phyloP scores from a whole-genome alignment of 108 stramenopile species.

The Craspedostauros australis region DNA sequence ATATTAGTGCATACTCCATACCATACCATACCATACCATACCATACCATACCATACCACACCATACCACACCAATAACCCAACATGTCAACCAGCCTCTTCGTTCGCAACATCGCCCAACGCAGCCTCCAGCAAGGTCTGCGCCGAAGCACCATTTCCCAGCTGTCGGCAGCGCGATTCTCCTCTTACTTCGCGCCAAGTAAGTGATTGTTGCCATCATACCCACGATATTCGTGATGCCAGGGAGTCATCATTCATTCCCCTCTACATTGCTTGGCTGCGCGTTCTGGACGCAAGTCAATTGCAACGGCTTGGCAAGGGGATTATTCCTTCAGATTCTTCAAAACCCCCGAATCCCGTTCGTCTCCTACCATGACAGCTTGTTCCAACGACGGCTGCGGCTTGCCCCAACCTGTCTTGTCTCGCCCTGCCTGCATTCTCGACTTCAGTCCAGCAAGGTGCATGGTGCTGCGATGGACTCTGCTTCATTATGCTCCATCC shows the following conservation, averaged over 20 bases:
- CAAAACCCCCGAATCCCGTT: too few species aligned
- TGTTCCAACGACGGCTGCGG: too few species aligned
- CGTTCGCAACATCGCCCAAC: constrained; percentile 21
- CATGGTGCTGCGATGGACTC: too few species aligned
- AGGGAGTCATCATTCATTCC: background rate
- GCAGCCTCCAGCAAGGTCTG: constrained; percentile 11
- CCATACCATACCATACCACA: too few species aligned
- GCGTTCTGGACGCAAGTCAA: background rate
- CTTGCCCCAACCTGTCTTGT: too few species aligned
- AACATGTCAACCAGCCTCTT: constrained; percentile 16
- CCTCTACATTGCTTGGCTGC: background rate
- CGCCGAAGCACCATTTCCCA: constrained; percentile 10
- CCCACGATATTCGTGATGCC: background rate
- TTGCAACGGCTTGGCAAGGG: background rate
- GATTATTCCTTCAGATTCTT: background rate
- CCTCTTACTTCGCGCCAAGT: constrained; percentile 33
- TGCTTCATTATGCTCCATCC: too few species aligned
- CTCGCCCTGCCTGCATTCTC: too few species aligned
- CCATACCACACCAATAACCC: background rate
- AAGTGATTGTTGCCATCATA: constrained; percentile 1
- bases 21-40: too few species aligned
- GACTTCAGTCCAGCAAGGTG: too few species aligned
- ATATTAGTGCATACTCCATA: too few species aligned
- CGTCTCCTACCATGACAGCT: too few species aligned
- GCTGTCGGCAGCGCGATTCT: constrained; percentile 17